Percentiles rank a stretch among this genome's conserved stretches.
Conservation (phyloP, 768 basidiomycete genomes). For the Lactarius psammicola region DNA sequence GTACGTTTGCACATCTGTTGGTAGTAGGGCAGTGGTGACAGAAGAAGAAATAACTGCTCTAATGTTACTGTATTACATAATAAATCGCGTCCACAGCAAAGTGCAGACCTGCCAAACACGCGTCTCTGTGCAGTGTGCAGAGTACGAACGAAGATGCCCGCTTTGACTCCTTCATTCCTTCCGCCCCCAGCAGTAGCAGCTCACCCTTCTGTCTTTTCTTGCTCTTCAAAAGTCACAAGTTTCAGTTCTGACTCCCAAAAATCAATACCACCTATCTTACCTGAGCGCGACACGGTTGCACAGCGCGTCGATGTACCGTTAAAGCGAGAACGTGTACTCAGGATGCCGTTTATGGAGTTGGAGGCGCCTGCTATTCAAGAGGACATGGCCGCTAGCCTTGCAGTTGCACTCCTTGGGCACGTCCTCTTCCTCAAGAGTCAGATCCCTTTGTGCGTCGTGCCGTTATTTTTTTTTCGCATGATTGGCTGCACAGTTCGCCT, state of each 20-base stretch:
- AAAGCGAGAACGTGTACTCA: conserved; percentile 17
- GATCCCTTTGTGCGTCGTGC: conserved; percentile 64
- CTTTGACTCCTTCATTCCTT: conserved; percentile 15
- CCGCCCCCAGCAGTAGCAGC: conserved; percentile 2
- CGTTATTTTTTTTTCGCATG: not conserved
- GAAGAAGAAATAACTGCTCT: no score
- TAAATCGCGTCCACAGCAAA: not conserved
- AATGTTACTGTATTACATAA: no score
- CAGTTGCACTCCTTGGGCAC: conserved; percentile 62
- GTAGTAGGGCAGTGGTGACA: no score
- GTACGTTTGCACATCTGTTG: no score
- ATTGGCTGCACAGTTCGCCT: not conserved
- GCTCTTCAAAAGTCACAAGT: conserved; percentile 2
- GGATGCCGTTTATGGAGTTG: conserved; percentile 45
- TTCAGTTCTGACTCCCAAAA: not conserved
- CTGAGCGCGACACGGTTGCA: not conserved
- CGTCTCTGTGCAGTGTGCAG: not conserved
- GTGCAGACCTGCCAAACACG: not conserved
- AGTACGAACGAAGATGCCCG: conserved; percentile 20
- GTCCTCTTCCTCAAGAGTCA: conserved; percentile 77
- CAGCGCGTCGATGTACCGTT: not conserved
- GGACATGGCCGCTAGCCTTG: conserved; percentile 60
- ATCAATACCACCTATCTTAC: conserved; percentile 10
- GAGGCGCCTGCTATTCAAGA: conserved; percentile 54
- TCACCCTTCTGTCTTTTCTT: not conserved